Base-by-base conservation (phyloP, 2,329 filamentous ascomycete species). In the Rhytidhysteron rufulum region DNA sequence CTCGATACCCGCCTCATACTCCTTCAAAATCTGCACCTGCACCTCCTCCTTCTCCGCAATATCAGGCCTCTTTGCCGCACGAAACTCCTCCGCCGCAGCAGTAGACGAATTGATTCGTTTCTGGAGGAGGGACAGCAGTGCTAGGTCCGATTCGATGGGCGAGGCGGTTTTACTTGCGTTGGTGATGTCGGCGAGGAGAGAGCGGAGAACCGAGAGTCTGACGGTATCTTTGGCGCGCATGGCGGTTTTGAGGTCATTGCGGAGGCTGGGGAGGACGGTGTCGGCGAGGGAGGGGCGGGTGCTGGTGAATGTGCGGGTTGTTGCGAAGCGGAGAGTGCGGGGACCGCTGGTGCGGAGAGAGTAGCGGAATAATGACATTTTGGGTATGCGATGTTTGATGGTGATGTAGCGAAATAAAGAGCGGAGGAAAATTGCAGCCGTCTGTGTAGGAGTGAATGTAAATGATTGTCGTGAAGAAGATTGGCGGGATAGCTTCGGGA, bases 141-240 rank as follows among this genome's bases (percentile, higher is more conserved):
- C 79, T 48, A 77, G 74, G 62, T 91, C 85, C 17, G 80, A 86
- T 40, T 70, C 72, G 56, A 90, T 79, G n/a, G 86, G 86, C 29
- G 69, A 72, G 29, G 74, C 58, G 11, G 85, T 88, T 67, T 90
- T 90, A 60, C 81, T 83, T 24, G 84, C 82, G 65, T 89, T 90
- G 52, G 83, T 81, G 45, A 85, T 80, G 47, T 84, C 78, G 22
- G 84, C 74, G 48, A 90, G 75, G 46, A 90, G 69, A 30, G 74
- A 65, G 50, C 86, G 83, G 35, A 91, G 74, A 27, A 87, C 85
- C 29, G 77, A 69, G 19, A 90, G 78, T 2, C 83, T 80, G 19
- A 78, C 70, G 19, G 66, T 70, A 54, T 74, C 69, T 54, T 73
- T 73, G n/a, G 65, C 53, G 43, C 67, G 66, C 63, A 75, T 69